Evolutionary conservation across 306 rosid species (phyloP), one percentile per base, ranked within the genome.

Genomic region (Sicyos edulis): DNA sequence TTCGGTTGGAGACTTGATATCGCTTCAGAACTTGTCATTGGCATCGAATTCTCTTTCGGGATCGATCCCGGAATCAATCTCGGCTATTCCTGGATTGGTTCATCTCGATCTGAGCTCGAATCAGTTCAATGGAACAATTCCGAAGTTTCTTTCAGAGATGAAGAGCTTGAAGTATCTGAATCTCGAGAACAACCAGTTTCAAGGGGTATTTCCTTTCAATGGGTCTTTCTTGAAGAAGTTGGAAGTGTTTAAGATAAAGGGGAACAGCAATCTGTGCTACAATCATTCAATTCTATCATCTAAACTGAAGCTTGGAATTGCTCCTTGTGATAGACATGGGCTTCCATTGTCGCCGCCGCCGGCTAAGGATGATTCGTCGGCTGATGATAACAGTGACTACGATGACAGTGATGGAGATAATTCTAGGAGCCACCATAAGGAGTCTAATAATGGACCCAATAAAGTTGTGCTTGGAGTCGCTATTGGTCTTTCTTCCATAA

Each of bases 81-180:
- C 98, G 5, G 96, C 96, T 5, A 64, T 92, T 0, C 86, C 96
- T 0, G 80, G 77, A 9, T 70, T 90, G 58, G 78, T 78, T 69
- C 96, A 92, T 76, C 16, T 92, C 80, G 98, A 92, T 90, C 96
- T 92, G 82, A 92, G 96, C 79, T 88, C 92, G 7, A 92, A 92
- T 66, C 90, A 86, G 83, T 81, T 92, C 9, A 92, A 92, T 10
- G 98, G 98, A 12, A 76, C 96, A 17, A 84, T 92, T 68, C 98
- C 98, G 7, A 90, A 75, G 74, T 90, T 85, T 87, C 80, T 92
- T 26, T 76, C 96, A 0, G 85, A 86, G 15, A 86, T 92, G 93
- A 88, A 83, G 80, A 73, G 70, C 57, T 79, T 92, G 62, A 88
- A 74, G 87, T 60, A 87, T 80, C 78, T 92, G 85, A 90, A 92